Evolutionary conservation across 2,329 filamentous ascomycete genomes (phyloP).

Genomic region (Colletotrichum spaethianum): DNA sequence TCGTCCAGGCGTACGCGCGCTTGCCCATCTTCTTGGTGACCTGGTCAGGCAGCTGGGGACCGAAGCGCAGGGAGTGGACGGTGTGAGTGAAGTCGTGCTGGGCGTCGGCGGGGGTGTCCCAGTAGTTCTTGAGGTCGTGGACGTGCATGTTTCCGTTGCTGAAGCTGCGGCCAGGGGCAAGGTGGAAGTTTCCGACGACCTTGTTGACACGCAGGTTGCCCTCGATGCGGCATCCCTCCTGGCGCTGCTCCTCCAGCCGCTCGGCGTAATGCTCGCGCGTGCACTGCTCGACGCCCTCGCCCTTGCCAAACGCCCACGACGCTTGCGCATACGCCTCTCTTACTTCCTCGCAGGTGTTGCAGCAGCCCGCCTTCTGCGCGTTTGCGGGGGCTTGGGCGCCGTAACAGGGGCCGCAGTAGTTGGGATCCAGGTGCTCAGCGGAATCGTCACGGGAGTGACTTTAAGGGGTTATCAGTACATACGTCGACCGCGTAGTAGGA

Average conservation of each 20-base stretch:
- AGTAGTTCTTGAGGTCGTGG: conserved; percentile 97
- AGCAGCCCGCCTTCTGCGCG: conserved; percentile 88
- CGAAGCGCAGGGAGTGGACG: conserved; percentile 92
- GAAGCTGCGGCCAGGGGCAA: conserved; percentile 96
- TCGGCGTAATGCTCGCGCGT: conserved; percentile 94
- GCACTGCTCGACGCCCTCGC: conserved; percentile 95
- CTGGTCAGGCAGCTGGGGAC: conserved; percentile 86
- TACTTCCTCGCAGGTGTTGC: conserved; percentile 97
- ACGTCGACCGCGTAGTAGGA: conserved; percentile 36
- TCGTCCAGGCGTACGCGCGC: conserved; percentile 77
- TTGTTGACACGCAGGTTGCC: conserved; percentile 96
- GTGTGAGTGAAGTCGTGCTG: conserved; percentile 90
- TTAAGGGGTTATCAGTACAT: conserved; percentile 32
- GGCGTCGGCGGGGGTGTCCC: conserved; percentile 77
- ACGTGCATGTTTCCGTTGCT: conserved; percentile 97
- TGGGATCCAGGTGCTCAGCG: conserved; percentile 85
- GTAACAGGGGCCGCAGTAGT: conserved; percentile 95
- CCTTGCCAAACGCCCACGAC: conserved; percentile 94
- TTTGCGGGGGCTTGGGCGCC: conserved; percentile 82
- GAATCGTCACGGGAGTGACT: conserved; percentile 78
- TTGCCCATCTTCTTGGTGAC: conserved; percentile 72
- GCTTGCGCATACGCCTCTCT: conserved; percentile 91
- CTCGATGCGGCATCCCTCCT: conserved; percentile 95
- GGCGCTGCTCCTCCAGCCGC: conserved; percentile 86
- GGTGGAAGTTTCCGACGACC: conserved; percentile 98